These are phyloP conservation scores for Diospyros lotus DNA, from an alignment of 148 eudicot species.

Conservation along the genomic window DNA sequence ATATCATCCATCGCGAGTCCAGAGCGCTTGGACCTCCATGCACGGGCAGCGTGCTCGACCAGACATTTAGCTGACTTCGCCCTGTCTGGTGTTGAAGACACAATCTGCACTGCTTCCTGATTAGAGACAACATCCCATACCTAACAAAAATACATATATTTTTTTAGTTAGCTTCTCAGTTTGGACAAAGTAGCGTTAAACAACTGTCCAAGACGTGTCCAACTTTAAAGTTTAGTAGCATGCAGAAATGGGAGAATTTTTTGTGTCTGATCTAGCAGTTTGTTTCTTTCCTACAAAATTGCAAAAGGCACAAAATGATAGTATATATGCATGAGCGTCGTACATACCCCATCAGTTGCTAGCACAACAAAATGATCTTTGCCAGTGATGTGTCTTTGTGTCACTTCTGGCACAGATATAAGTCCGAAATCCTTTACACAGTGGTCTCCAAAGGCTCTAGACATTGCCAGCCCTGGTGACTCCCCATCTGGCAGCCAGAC, in stretches of 20 bases:
- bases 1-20: conserved; percentile 75
- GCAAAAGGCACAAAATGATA: too few relatives aligned
- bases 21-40: conserved; percentile 66
- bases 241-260: too few relatives aligned
- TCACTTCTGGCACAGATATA: conserved; percentile 86
- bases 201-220: too few relatives aligned
- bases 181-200: background rate
- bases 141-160: conserved; percentile 19
- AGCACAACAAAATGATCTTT: conserved; percentile 78
- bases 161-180: background rate
- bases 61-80: conserved; percentile 59
- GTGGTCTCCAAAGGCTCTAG: conserved; percentile 91
- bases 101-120: conserved; percentile 72
- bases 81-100: conserved; percentile 45
- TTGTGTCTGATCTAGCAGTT: too few relatives aligned
- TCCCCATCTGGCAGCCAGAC: conserved; percentile 81
- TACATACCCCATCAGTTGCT: conserved; percentile 95
- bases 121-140: conserved; percentile 97
- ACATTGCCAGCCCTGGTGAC: conserved; percentile 93
- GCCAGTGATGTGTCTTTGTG: conserved; percentile 54
- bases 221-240: too few relatives aligned
- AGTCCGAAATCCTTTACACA: conserved; percentile 85
- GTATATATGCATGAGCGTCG: background rate
- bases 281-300: too few relatives aligned
- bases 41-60: conserved; percentile 52